A percentile compares a stretch with the other conserved stretches of the same genome.
Conservation (phyloP, 208 protist genomes). For the Crithidia brevicula region DNA sequence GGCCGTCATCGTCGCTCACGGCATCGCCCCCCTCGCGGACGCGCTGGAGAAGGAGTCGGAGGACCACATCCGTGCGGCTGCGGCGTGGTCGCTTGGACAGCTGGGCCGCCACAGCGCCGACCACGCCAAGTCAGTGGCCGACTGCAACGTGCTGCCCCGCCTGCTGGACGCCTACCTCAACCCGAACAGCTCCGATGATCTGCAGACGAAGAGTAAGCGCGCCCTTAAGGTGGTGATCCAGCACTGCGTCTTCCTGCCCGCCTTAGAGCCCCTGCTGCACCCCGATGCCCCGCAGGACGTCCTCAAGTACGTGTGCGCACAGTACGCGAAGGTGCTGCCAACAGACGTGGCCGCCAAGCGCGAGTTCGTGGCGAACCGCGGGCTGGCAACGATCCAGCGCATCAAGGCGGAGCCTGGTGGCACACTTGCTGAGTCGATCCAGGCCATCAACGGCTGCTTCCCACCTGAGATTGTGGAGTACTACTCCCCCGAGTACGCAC, state of each 20-base stretch:
- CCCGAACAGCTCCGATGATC: constrained; percentile 93
- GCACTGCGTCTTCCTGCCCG: constrained; percentile 95
- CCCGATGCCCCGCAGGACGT: constrained; percentile 95
- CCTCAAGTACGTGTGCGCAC: constrained; percentile 97
- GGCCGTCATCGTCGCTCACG: constrained; percentile 95
- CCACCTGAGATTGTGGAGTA: constrained; percentile 98
- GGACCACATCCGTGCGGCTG: constrained; percentile 96
- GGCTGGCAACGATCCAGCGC: constrained; percentile 95
- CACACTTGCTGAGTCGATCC: constrained; percentile 96
- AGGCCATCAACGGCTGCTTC: constrained; percentile 98
- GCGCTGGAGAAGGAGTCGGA: constrained; percentile 94
- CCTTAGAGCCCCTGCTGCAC: constrained; percentile 96
- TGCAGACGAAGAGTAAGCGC: constrained; percentile 96
- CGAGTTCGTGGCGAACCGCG: constrained; percentile 96
- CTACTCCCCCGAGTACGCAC: constrained; percentile 97
- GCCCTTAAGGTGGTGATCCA: constrained; percentile 97
- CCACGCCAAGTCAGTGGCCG: constrained; percentile 96
- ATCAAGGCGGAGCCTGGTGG: constrained; percentile 95
- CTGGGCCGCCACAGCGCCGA: constrained; percentile 97
- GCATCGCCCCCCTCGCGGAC: constrained; percentile 91
- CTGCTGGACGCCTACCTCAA: constrained; percentile 93
- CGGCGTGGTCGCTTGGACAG: constrained; percentile 95
- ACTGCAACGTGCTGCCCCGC: constrained; percentile 95
- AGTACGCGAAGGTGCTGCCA: constrained; percentile 99
- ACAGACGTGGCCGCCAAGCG: constrained; percentile 96